A percentile compares a stretch with the other conserved stretches of the same genome.
Evolutionary conservation across 495 filamentous ascomycete genomes (phyloP).

Genomic region (Aspergillus sclerotioniger): DNA sequence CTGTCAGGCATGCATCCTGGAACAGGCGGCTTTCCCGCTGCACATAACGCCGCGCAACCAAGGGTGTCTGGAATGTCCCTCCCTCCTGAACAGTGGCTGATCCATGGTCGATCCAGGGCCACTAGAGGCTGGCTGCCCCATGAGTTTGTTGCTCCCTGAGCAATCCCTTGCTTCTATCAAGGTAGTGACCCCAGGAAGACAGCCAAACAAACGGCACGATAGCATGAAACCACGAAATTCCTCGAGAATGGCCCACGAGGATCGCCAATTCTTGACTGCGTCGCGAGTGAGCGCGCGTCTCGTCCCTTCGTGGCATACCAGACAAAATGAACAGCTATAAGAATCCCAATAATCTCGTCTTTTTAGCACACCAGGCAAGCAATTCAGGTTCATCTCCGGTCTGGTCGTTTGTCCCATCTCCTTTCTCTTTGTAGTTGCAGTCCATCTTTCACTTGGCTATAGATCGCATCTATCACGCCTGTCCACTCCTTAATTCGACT

Average conservation of each 20-base stretch:
- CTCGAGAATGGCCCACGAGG: background rate
- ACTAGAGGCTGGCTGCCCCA: background rate
- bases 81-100: background rate
- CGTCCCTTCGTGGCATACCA: background rate
- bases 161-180: background rate
- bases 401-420: background rate
- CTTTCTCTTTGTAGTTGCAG: background rate
- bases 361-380: background rate
- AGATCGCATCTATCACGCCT: constrained; percentile 9
- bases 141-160: background rate
- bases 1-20: background rate
- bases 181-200: too few relatives aligned
- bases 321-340: background rate
- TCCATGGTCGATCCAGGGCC: constrained; percentile 2
- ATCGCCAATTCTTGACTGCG: background rate
- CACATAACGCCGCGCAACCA: constrained; percentile 9
- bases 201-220: background rate
- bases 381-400: background rate
- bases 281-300: background rate
- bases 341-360: background rate
- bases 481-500: constrained; percentile 8
- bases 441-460: background rate
- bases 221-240: background rate
- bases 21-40: background rate
- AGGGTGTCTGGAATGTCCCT: constrained; percentile 2